Percentiles rank a stretch among this genome's conserved stretches.
Conservation (phyloP, 441 rosid genomes). For the Erodium moschatum region DNA sequence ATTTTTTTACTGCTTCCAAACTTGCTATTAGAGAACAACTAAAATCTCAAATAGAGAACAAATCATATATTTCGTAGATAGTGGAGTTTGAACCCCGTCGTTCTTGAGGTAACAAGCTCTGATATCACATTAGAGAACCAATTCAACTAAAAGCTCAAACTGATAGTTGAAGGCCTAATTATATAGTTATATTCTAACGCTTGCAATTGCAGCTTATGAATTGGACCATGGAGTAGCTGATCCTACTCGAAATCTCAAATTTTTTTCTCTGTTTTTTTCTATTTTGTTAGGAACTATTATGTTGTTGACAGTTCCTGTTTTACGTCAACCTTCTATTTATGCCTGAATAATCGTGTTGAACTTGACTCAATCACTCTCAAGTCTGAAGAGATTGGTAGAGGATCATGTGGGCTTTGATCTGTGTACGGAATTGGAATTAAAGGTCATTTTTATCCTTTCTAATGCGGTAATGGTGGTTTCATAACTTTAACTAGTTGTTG, state of each 20-base stretch:
- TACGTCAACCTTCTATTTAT: not conserved
- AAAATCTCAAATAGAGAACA: too few species aligned
- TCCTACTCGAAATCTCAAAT: not conserved
- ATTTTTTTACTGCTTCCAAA: not conserved
- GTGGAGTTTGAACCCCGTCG: too few species aligned
- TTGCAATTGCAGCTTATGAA: not conserved
- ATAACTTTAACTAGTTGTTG: too few species aligned
- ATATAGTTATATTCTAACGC: too few species aligned
- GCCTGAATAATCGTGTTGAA: not conserved
- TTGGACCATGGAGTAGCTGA: not conserved
- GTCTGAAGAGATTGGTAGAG: not conserved
- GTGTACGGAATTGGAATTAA: not conserved
- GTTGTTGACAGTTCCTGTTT: not conserved
- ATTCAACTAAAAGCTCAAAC: too few species aligned
- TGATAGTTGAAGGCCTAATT: too few species aligned
- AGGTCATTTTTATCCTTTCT: too few species aligned
- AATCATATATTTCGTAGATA: too few species aligned
- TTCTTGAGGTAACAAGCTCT: too few species aligned
- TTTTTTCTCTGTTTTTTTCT: not conserved
- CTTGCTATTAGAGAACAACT: too few species aligned
- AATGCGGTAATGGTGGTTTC: too few species aligned
- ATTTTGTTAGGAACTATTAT: not conserved
- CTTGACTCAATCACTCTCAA: not conserved
- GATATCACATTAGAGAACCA: too few species aligned
- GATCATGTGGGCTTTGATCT: not conserved